Evolutionary conservation across 495 filamentous ascomycete species (phyloP).

Genomic region (Copromyces sp.): DNA sequence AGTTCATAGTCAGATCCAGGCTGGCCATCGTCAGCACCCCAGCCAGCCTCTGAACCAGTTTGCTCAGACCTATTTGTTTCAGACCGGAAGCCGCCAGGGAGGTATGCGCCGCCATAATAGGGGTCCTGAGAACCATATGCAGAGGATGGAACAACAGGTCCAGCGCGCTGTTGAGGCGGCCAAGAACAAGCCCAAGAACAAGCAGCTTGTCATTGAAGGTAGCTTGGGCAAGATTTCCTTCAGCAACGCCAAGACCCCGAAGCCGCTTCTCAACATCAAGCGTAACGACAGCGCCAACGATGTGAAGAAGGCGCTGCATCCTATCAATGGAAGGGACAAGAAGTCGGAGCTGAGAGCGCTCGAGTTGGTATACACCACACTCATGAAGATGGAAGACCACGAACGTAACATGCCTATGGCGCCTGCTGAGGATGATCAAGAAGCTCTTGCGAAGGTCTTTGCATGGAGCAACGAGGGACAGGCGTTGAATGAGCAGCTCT

Average conservation of each 20-base stretch:
- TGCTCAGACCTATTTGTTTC: conserved; percentile 93
- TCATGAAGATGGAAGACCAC: conserved; percentile 92
- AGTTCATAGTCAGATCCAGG: conserved; percentile 87
- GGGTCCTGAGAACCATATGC: conserved; percentile 89
- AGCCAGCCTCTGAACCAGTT: conserved; percentile 90
- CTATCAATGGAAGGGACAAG: conserved; percentile 52
- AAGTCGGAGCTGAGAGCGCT: conserved; percentile 77
- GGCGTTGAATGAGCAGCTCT: conserved; percentile 67
- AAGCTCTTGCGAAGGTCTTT: conserved; percentile 52
- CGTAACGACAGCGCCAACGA: conserved; percentile 59
- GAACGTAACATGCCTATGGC: conserved; percentile 75
- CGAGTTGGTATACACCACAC: conserved; percentile 70
- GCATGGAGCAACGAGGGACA: conserved; percentile 65
- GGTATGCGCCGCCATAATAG: conserved; percentile 59
- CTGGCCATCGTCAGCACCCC: conserved; percentile 74
- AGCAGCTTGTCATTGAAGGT: conserved; percentile 96
- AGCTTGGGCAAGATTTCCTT: conserved; percentile 97
- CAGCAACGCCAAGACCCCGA: conserved; percentile 94
- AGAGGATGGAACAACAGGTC: conserved; percentile 98
- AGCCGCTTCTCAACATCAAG: conserved; percentile 91
- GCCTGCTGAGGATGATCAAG: conserved; percentile 51
- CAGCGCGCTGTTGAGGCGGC: conserved; percentile 94
- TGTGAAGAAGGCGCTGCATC: conserved; percentile 36
- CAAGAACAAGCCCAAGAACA: conserved; percentile 93
- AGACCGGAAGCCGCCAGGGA: conserved; percentile 72